These are phyloP conservation scores for Phytophthora gonapodyides DNA, from an alignment of 352 stramenopile genomes.

Conservation along the genomic window DNA sequence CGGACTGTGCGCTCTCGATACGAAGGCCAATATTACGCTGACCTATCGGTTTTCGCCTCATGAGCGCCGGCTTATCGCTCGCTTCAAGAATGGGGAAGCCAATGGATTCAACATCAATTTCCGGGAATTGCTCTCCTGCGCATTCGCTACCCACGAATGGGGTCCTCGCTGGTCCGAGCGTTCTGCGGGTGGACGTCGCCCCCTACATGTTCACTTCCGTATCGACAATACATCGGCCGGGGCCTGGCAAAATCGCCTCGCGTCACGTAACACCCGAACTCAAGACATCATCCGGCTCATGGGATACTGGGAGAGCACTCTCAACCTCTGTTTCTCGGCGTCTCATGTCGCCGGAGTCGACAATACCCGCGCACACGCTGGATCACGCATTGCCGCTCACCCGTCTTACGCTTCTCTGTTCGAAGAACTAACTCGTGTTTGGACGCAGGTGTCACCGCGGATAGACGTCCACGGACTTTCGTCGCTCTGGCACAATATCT, in stretches of 20 bases:
- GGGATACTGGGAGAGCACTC: slow-evolving; percentile 1
- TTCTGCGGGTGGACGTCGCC: no score
- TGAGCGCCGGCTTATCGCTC: no score
- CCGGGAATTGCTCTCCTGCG: no score
- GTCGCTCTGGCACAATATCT: slow-evolving; percentile 5
- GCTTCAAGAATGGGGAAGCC: no score
- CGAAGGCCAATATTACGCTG: no score
- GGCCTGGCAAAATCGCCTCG: slow-evolving; percentile 12
- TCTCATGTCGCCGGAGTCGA: not conserved
- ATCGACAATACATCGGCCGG: slow-evolving; percentile 21
- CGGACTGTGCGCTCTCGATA: no score
- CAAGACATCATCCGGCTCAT: slow-evolving; percentile 14
- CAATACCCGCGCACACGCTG: not conserved
- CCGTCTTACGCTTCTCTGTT: not conserved
- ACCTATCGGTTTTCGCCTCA: no score
- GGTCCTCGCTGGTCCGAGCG: no score
- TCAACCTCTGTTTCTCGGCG: slow-evolving; percentile 6
- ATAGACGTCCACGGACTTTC: not conserved
- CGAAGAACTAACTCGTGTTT: slow-evolving; percentile 2
- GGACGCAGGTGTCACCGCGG: not conserved
- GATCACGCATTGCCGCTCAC: not conserved
- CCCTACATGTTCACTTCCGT: slow-evolving; percentile 6
- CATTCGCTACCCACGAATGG: no score
- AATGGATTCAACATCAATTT: no score
- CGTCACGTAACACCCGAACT: slow-evolving; percentile 10